Evolutionary conservation across 2,329 filamentous ascomycete species (phyloP), one percentile per base, ranked within the genome.

Genomic region (Dactylella cylindrospora): DNA sequence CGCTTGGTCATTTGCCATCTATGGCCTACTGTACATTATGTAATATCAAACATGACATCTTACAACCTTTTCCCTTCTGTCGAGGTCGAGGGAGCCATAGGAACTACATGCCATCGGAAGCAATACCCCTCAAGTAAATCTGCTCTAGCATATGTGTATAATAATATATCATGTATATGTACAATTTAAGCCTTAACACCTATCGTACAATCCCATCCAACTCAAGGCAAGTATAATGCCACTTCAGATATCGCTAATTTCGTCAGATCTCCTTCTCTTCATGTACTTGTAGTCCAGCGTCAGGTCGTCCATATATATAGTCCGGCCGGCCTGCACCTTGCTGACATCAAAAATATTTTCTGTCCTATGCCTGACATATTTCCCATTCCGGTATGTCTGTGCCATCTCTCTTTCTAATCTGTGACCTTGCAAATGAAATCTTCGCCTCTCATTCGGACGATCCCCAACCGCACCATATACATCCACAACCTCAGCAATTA

Each of bases 371-470:
- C 55, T 28, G 2, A 61, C 55, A 25, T 61, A 61, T 23, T 61
- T 53, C n/a, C 55, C 55, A 19, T 61, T 61, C n/a, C 55, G 47
- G 20, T 61, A 61, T 15, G 55, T 61, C 47, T 61, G 55, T 12
- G 55, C 17, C 55, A 61, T 61, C 36, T 61, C 55, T n/a, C 55
- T 36, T 22, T 61, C 55, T 19, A 61, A 26, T 19, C 55, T 40
- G 10, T 46, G 19, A 13, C 55, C 55, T 13, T 61, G 55, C 17
- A 61, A 33, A 43, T 61, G 55, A 25, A 61, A 61, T 31, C 55
- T 46, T 13, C 55, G 41, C 35, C 55, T 28, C 19, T 61, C 55
- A 7, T 33, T 3, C 17, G 55, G 55, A 15, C 55, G 50, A 36
- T 61, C 55, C 1, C 55, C 55, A 10, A 61, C 22, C 20, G 55